Base-by-base conservation (phyloP, 306 rosid genomes). In the Albizia julibrissin region DNA sequence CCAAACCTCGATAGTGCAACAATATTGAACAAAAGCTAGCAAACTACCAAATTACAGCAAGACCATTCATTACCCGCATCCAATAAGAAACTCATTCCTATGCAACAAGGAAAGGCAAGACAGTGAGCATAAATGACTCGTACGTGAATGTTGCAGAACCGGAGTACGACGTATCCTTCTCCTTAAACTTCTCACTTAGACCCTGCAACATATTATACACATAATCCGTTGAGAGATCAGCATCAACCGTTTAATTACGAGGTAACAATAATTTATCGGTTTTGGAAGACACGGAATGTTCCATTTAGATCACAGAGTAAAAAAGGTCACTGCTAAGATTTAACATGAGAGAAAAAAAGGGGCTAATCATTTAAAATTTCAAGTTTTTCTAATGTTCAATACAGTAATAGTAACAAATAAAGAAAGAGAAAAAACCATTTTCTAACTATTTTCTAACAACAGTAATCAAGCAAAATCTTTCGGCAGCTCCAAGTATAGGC, bases 91-190 rank as follows among this genome's bases (percentile, higher is more conserved):
- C 40, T 37, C 40, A 37, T 78, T 74, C 81, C 88, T 89, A 95
- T 19, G 97, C 97, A 24, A 93, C 56, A 6, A 95, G 85, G 86
- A 95, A 95, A 3, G 99, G 99, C 84, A 95, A 85, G 64, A 95
- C 99, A 10, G 98, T 93, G 87, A 93, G 87, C 99, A 95, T 95
- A 86, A 95, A 95, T 19, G 91, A 81, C 89, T 95, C 97, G 19
- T 95, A 95, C 49, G 75, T 74, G 89, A 95, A 95, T 46, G 93
- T 91, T 69, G 96, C 99, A 40, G 89, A 82, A 42, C 98, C 99
- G 8, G 90, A 74, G 80, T 88, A 93, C 1, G 59, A 72, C 47
- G 83, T 85, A 83, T 95, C 99, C 91, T 89, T 95, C 91, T 93
- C 98, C 92, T 89, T 95, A 83, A 95, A 95, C 82, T 93, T 95